Conservation (phyloP, 108 stramenopile genomes). For the Conticribra guillardii region DNA sequence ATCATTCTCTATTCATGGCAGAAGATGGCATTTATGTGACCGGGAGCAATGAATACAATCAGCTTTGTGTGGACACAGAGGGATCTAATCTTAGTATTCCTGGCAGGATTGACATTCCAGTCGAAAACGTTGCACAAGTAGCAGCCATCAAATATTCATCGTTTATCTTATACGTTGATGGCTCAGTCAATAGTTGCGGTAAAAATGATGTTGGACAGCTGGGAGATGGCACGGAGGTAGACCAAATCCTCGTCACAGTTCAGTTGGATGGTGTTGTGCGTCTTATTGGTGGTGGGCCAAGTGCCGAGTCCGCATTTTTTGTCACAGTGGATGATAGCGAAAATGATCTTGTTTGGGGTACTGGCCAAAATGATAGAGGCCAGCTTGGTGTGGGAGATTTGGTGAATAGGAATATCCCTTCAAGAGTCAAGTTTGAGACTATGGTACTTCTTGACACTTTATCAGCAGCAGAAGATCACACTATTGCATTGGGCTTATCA, state of each 20-base stretch:
- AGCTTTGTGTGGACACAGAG: slow-evolving; percentile 16
- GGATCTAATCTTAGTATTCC: slow-evolving; percentile 10
- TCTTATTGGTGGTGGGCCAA: slow-evolving; percentile 24
- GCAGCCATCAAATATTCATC: slow-evolving; percentile 31
- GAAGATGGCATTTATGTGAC: slow-evolving; percentile 34
- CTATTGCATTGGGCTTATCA: slow-evolving; percentile 23
- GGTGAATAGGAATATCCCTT: slow-evolving; percentile 27
- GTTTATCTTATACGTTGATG: slow-evolving; percentile 42
- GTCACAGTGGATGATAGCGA: slow-evolving; percentile 23
- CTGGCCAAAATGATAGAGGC: slow-evolving; percentile 37
- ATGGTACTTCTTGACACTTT: slow-evolving; percentile 15
- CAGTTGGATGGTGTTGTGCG: slow-evolving; percentile 20
- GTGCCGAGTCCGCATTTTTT: slow-evolving; percentile 36
- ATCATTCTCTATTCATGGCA: slow-evolving; percentile 24
- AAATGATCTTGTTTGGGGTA: slow-evolving; percentile 19
- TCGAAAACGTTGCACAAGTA: slow-evolving; percentile 14
- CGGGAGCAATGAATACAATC: slow-evolving; percentile 29
- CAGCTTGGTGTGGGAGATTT: slow-evolving; percentile 46
- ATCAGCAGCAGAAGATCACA: slow-evolving; percentile 37
- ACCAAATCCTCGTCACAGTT: slow-evolving; percentile 25
- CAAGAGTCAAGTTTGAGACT: slow-evolving; percentile 26
- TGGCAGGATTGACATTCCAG: slow-evolving; percentile 4
- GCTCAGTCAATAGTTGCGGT: slow-evolving; percentile 50
- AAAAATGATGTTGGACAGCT: slow-evolving; percentile 45
- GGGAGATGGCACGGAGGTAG: slow-evolving; percentile 40